phyloP scores from a whole-genome alignment of 805 yeast species.

The Lachancea quebecensis region DNA sequence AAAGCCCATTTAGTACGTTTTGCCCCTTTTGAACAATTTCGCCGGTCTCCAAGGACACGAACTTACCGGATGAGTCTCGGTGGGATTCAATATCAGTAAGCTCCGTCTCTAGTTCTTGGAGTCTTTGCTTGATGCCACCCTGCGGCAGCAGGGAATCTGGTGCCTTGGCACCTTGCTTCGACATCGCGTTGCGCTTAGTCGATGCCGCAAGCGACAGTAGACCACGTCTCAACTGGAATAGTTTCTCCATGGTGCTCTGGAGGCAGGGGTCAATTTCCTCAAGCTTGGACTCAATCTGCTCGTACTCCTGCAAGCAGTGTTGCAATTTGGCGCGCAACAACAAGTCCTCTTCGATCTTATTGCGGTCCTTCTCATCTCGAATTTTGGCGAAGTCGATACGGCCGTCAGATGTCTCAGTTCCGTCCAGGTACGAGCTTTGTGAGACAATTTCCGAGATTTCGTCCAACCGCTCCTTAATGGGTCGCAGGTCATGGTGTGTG shows the following conservation, averaged over 20 bases:
- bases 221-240: slow-evolving; percentile 57
- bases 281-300: slow-evolving; percentile 49
- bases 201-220: slow-evolving; percentile 47
- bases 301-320: slow-evolving; percentile 53
- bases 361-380: slow-evolving; percentile 31
- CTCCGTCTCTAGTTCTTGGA: slow-evolving; percentile 32
- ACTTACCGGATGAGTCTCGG: slow-evolving; percentile 53
- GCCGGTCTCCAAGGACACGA: slow-evolving; percentile 34
- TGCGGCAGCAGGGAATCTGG: slow-evolving; percentile 14
- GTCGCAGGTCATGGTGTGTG: slow-evolving; percentile 75
- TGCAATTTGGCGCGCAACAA: slow-evolving; percentile 60
- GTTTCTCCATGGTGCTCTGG: slow-evolving; percentile 46
- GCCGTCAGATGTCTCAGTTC: slow-evolving; percentile 17
- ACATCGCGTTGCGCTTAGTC: slow-evolving; percentile 19
- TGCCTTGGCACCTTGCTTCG: slow-evolving; percentile 6
- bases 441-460: slow-evolving; percentile 63
- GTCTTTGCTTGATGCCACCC: slow-evolving; percentile 25
- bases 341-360: slow-evolving; percentile 50
- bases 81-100: slow-evolving; percentile 39
- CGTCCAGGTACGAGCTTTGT: slow-evolving; percentile 24
- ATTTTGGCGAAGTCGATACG: slow-evolving; percentile 19
- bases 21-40: slow-evolving; percentile 35
- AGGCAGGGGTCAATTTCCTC: slow-evolving; percentile 47
- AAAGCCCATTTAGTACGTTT: slow-evolving; percentile 57
- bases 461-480: slow-evolving; percentile 63